A percentile compares a stretch with the other conserved stretches of the same genome.
Evolutionary conservation across 176 grass and related monocot species (phyloP).

Genomic region (Areca catechu): DNA sequence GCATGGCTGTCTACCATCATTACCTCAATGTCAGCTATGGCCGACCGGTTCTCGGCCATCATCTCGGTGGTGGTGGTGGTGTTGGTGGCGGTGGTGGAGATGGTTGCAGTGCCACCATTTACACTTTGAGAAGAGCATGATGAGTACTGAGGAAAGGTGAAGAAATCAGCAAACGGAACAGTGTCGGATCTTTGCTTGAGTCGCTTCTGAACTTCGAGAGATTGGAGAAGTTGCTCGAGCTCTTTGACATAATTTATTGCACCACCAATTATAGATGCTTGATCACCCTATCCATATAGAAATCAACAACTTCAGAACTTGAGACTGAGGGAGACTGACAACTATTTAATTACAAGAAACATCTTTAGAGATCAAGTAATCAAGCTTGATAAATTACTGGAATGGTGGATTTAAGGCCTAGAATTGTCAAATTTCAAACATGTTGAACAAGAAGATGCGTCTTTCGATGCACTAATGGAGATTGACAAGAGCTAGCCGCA

Average conservation of each 20-base stretch:
- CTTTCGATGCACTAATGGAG: no score
- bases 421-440: no score
- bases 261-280: conserved; percentile 10
- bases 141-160: conserved; percentile 17
- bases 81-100: background rate
- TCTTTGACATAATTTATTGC: conserved; percentile 18
- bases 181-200: background rate
- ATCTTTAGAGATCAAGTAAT: no score
- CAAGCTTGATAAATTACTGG: no score
- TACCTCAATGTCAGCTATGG: conserved; percentile 12
- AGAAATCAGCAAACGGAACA: conserved; percentile 8
- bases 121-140: background rate
- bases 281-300: background rate
- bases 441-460: no score
- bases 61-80: background rate
- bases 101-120: background rate
- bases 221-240: conserved; percentile 10
- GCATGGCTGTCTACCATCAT: conserved; percentile 17
- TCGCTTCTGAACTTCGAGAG: conserved; percentile 3
- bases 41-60: background rate
- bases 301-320: background rate
- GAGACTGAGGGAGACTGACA: no score
- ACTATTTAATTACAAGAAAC: no score
- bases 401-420: no score
- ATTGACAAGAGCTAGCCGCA: no score